Evolutionary conservation across 805 yeast species (phyloP).

Genomic region (Wickerhamomyces queroliae): DNA sequence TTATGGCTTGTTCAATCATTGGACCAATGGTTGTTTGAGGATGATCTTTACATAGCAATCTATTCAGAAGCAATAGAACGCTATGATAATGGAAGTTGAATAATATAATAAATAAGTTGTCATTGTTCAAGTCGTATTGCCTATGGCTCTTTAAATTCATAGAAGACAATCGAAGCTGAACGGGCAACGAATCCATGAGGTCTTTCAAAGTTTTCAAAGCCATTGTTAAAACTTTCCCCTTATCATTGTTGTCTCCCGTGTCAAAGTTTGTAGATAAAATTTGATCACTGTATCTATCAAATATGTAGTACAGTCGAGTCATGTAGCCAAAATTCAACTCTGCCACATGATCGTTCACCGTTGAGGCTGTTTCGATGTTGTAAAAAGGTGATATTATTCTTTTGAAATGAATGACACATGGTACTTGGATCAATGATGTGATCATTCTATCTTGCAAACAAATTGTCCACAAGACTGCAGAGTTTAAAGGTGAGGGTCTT

Average conservation of each 20-base stretch:
- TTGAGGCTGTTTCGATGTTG: conserved; percentile 11
- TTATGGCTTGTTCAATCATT: conserved; percentile 15
- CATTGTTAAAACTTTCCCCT: conserved; percentile 18
- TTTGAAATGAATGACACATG: conserved; percentile 28
- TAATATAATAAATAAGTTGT: conserved; percentile 10
- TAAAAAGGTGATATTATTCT: conserved; percentile 28
- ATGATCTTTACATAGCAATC: conserved; percentile 14
- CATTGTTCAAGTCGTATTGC: not conserved
- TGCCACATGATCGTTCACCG: conserved; percentile 8
- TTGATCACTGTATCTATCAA: conserved; percentile 29
- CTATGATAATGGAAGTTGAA: conserved; percentile 23
- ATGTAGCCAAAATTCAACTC: conserved; percentile 24
- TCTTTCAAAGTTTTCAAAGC: conserved; percentile 21
- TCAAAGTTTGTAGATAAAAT: conserved; percentile 26
- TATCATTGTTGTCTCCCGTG: conserved; percentile 26
- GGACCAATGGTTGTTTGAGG: conserved; percentile 9
- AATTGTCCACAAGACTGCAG: conserved; percentile 25
- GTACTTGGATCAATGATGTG: conserved; percentile 22
- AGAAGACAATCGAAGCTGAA: conserved; percentile 4
- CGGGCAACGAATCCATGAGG: conserved; percentile 19
- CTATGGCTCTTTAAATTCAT: not conserved
- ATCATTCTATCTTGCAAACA: conserved; percentile 27
- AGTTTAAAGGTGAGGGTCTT: conserved; percentile 17
- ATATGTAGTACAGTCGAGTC: conserved; percentile 25
- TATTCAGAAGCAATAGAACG: conserved; percentile 16